Conservation (phyloP, 1,284 basidiomycete species). For the Singerocomus inundabilis region DNA sequence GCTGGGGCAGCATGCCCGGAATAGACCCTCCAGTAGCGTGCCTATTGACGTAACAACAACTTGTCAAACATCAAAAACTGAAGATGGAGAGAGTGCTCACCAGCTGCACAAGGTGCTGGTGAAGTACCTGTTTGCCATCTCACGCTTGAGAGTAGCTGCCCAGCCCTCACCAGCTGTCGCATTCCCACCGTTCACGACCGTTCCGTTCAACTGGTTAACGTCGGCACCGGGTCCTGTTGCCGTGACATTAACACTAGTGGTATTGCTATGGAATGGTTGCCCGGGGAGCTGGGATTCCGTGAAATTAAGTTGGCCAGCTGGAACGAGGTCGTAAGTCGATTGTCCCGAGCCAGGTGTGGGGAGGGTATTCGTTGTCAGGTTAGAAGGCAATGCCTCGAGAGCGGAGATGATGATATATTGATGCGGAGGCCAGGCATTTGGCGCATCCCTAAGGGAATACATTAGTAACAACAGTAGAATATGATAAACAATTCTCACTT, state of each 20-base stretch:
- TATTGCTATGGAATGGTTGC: conserved; percentile 50
- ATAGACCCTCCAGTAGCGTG: conserved; percentile 83
- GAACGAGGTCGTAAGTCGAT: conserved; percentile 68
- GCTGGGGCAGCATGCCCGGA: conserved; percentile 60
- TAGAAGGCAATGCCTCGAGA: conserved; percentile 67
- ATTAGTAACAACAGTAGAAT: neutral
- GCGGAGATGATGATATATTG: conserved; percentile 82
- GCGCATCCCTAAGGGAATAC: conserved; percentile 55
- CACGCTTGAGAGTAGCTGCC: conserved; percentile 60
- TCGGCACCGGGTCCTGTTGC: conserved; percentile 54
- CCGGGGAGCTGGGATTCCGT: conserved; percentile 63
- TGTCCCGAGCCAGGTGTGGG: conserved; percentile 48
- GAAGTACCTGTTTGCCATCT: conserved; percentile 81
- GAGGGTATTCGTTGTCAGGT: conserved; percentile 54
- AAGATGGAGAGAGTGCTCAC: conserved; percentile 41
- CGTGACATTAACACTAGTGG: conserved; percentile 50
- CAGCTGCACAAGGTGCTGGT: conserved; percentile 86
- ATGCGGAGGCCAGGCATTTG: conserved; percentile 85
- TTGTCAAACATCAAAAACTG: conserved; percentile 10
- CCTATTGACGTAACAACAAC: conserved; percentile 38
- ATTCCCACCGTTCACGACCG: conserved; percentile 75
- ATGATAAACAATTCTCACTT: conserved; percentile 11
- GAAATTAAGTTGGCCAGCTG: conserved; percentile 72
- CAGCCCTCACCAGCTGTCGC: conserved; percentile 64
- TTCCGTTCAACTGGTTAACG: conserved; percentile 56